These are phyloP conservation scores for Candida nitratophila DNA, from an alignment of 805 yeast genomes.

Conservation along the genomic window DNA sequence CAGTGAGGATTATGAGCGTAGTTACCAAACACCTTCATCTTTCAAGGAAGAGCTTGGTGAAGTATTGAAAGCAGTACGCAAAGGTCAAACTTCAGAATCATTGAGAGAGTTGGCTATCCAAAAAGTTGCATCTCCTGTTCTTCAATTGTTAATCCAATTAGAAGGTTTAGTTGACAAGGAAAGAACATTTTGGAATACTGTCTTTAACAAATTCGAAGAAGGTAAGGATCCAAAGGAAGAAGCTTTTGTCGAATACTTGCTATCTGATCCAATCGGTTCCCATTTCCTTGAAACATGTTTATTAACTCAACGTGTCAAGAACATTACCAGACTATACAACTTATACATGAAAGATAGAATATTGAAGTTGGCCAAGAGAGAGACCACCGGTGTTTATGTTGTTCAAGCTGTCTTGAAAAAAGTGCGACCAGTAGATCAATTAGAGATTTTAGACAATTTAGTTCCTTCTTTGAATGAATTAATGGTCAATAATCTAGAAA, in stretches of 20 bases:
- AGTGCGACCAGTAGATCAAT: constrained; percentile 56
- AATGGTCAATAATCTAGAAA: constrained; percentile 61
- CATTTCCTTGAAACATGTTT: constrained; percentile 79
- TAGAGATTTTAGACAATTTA: constrained; percentile 52
- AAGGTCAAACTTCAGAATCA: constrained; percentile 32
- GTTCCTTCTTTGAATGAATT: constrained; percentile 60
- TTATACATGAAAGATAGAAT: constrained; percentile 71
- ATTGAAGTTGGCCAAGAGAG: constrained; percentile 67
- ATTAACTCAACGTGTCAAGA: constrained; percentile 56
- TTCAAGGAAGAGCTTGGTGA: constrained; percentile 56
- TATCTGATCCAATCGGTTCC: constrained; percentile 88
- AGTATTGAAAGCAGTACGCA: constrained; percentile 34
- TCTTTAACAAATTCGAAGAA: constrained; percentile 45
- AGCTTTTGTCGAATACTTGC: constrained; percentile 74
- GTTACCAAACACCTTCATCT: constrained; percentile 63
- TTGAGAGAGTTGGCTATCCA: constrained; percentile 72
- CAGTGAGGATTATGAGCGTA: constrained; percentile 58
- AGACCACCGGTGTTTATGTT: constrained; percentile 78
- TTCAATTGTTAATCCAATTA: constrained; percentile 68
- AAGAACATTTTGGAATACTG: constrained; percentile 59
- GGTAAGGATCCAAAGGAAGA: constrained; percentile 57
- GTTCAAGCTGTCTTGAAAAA: constrained; percentile 64
- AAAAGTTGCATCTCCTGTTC: constrained; percentile 79
- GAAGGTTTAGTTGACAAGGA: constrained; percentile 78
- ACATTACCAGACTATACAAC: constrained; percentile 61